A percentile compares a stretch with the other conserved stretches of the same genome.
Evolutionary conservation across 805 yeast species (phyloP).

Genomic region (Brettanomyces sp.): DNA sequence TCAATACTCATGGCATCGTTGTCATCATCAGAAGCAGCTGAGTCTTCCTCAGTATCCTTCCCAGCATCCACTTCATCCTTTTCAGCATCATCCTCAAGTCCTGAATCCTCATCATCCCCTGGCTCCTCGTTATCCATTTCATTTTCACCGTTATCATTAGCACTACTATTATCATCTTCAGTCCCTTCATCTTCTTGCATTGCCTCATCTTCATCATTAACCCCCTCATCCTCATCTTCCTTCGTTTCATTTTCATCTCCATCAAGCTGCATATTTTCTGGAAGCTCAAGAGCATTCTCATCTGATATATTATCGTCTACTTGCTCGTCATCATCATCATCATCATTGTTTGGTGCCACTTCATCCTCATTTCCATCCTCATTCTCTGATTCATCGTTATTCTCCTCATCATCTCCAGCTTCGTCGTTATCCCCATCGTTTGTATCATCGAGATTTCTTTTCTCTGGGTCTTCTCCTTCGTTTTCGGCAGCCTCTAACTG

Average conservation of each 20-base stretch:
- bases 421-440: slow-evolving; percentile 42
- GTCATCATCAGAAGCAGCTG: slow-evolving; percentile 9
- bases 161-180: slow-evolving; percentile 2
- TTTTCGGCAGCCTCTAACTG: not conserved
- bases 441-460: slow-evolving; percentile 23
- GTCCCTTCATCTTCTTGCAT: slow-evolving; percentile 7
- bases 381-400: slow-evolving; percentile 1
- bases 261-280: slow-evolving; percentile 28
- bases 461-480: slow-evolving; percentile 25
- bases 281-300: slow-evolving; percentile 21
- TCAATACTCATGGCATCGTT: slow-evolving; percentile 14
- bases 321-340: slow-evolving; percentile 1
- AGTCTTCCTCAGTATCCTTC: slow-evolving; percentile 22
- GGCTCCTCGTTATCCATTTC: slow-evolving; percentile 20
- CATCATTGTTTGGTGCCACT: not conserved
- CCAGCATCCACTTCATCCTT: slow-evolving; percentile 21
- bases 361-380: slow-evolving; percentile 8
- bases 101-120: slow-evolving; percentile 14
- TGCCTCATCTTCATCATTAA: slow-evolving; percentile 26
- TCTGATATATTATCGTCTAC: slow-evolving; percentile 8
- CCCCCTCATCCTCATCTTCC: slow-evolving; percentile 66
- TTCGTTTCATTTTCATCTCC: slow-evolving; percentile 41
- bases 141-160: slow-evolving; percentile 10
- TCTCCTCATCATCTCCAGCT: slow-evolving; percentile 56
- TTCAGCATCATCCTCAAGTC: slow-evolving; percentile 19